phyloP scores from a whole-genome alignment of 2,329 filamentous ascomycete species.

The Pseudogymnoascus sp. region DNA sequence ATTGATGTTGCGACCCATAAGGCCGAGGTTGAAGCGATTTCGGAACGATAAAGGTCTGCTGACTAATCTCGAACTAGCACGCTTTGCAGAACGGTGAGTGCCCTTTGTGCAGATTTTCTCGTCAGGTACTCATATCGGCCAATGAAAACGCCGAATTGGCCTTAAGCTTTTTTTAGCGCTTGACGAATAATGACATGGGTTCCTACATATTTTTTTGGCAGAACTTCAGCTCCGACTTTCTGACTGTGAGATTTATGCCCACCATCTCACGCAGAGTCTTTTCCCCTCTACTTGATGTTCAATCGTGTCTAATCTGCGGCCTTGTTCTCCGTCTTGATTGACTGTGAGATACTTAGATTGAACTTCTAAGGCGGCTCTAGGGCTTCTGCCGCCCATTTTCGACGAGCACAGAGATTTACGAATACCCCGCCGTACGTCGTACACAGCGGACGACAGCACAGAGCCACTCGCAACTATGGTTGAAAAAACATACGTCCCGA shows the following conservation, averaged over 20 bases:
- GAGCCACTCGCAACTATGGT: constrained; percentile 11
- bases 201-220: constrained; percentile 5
- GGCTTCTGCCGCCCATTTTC: constrained; percentile 3
- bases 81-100: constrained; percentile 2
- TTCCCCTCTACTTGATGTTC: constrained; percentile 7
- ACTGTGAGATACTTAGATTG: constrained; percentile 6
- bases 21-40: not conserved
- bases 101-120: constrained; percentile 8
- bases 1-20: not conserved
- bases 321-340: constrained; percentile 8
- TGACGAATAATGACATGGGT: not conserved
- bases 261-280: constrained; percentile 8
- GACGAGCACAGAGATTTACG: constrained; percentile 2
- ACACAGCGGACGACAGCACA: not conserved
- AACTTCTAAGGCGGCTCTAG: constrained; percentile 10
- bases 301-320: constrained; percentile 4
- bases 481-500: constrained; percentile 17
- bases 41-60: not conserved
- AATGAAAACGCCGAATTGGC: not conserved
- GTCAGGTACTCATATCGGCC: not conserved
- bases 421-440: constrained; percentile 8
- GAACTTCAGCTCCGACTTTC: constrained; percentile 2
- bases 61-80: not conserved
- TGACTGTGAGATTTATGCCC: constrained; percentile 1
- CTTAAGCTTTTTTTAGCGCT: constrained; percentile 10